Percentiles rank a stretch among this genome's conserved stretches.
These are phyloP conservation scores for Patellifolia procumbens DNA, from an alignment of 179 eudicot genomes.

Conservation along the genomic window DNA sequence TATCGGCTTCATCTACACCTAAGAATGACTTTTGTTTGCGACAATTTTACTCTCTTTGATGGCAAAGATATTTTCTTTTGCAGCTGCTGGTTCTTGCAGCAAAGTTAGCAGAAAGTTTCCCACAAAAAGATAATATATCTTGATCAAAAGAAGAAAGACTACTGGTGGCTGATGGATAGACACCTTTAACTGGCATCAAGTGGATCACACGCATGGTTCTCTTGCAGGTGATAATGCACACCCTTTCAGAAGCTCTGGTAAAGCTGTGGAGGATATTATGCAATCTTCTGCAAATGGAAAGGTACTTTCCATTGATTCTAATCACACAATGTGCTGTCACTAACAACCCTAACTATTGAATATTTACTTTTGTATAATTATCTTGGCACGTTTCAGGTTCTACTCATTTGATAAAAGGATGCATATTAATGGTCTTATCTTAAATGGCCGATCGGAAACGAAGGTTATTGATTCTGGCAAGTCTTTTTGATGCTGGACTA, in stretches of 20 bases:
- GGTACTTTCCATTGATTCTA: background rate
- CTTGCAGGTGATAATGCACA: background rate
- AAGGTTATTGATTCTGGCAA: background rate
- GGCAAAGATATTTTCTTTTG: background rate
- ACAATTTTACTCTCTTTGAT: background rate
- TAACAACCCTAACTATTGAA: background rate
- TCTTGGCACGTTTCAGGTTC: background rate
- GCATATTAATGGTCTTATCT: background rate
- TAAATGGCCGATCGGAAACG: background rate
- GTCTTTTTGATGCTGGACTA: background rate
- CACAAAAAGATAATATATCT: background rate
- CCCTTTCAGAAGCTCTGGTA: constrained; percentile 18
- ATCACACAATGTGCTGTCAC: background rate
- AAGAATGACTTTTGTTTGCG: background rate
- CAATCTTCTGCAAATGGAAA: constrained; percentile 57
- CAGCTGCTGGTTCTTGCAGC: constrained; percentile 15
- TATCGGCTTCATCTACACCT: background rate
- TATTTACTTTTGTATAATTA: background rate
- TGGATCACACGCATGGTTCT: background rate
- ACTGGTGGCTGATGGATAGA: background rate
- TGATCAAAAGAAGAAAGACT: background rate
- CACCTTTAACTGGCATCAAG: background rate
- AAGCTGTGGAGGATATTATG: constrained; percentile 67
- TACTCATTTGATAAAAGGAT: background rate
- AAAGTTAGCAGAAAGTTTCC: background rate